Evolutionary conservation across 305 asterid genomes (phyloP), one percentile per base, ranked within the genome.

Genomic region (Fraxinus nigra): DNA sequence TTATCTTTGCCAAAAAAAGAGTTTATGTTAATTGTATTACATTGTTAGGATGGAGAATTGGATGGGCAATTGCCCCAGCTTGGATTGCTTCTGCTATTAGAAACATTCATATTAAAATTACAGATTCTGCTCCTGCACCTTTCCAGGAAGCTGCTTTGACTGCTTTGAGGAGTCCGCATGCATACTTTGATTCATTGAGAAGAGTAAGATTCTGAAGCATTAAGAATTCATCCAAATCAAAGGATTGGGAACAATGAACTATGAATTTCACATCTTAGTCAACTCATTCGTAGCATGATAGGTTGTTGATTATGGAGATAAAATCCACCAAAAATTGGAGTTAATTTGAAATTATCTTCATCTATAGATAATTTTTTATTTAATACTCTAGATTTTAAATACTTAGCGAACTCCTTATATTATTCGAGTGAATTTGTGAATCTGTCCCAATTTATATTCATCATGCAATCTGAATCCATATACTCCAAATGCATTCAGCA

Each of bases 121-220:
- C 94, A 35, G 98, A 95, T 88, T 90, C 89, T 81, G 94, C 98
- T 84, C 98, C 98, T 6, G 98, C 93, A 37, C 98, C 98, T 73
- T 93, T 95, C 84, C 98, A 93, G 84, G 98, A 93, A 88, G 97
- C 97, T 10, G 98, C 97, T 80, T 87, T 93, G 89, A 82, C 91
- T 67, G 98, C 98, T 80, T 86, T 95, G 78, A 86, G 89, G 65
- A 91, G 97, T 61, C 87, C 90, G 51, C 90, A 92, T 35, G 82
- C 87, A 77, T 93, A 90, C 87, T 92, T 87, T 14, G 83, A 87
- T 76, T 67, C 83, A 67, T 75, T 92, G 82, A 88, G 88, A 92
- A 88, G 79, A 82, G 98, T 92, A 83, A 86, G 83, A 51, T 72
- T 75, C 37, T 11, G 59, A 4, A 38, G 72, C 76, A 35, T 59